A percentile compares a stretch with the other conserved stretches of the same genome.
Conservation (phyloP, 2,329 filamentous ascomycete species). For the Alternaria triticina region DNA sequence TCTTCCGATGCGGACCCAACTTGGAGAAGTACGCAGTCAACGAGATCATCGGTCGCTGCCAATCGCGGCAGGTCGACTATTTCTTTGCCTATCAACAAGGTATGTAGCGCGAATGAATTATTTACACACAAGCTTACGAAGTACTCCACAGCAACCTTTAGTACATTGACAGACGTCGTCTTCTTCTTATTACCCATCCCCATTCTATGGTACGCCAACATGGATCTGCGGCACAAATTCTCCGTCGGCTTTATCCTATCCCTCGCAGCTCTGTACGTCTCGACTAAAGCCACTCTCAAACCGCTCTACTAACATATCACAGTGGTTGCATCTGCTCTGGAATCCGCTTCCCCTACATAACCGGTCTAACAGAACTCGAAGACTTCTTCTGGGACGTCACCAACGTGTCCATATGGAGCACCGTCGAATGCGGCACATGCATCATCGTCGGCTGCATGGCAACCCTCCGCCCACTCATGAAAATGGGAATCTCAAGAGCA, state of each 20-base stretch:
- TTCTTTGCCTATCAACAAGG: slow-evolving; percentile 56
- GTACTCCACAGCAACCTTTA: slow-evolving; percentile 28
- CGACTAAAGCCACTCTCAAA: background rate
- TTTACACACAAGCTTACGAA: background rate
- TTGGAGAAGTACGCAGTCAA: slow-evolving; percentile 38
- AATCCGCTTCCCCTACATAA: slow-evolving; percentile 58
- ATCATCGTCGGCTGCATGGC: slow-evolving; percentile 59
- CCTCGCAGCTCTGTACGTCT: slow-evolving; percentile 49
- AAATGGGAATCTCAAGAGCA: slow-evolving; percentile 9
- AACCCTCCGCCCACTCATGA: slow-evolving; percentile 58
- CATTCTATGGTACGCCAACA: slow-evolving; percentile 63
- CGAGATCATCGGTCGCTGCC: slow-evolving; percentile 49
- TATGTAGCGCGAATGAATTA: background rate
- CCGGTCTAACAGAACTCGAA: slow-evolving; percentile 49
- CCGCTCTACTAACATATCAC: slow-evolving; percentile 14
- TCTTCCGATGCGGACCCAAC: slow-evolving; percentile 57
- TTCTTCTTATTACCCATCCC: slow-evolving; percentile 49
- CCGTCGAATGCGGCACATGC: slow-evolving; percentile 45
- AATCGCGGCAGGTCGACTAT: slow-evolving; percentile 56
- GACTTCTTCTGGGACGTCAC: slow-evolving; percentile 56
- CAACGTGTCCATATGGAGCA: slow-evolving; percentile 53
- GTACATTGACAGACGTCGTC: slow-evolving; percentile 40
- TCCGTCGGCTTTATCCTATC: slow-evolving; percentile 61
- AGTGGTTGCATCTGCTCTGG: slow-evolving; percentile 62
- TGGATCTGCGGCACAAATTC: slow-evolving; percentile 60